Base-by-base conservation (phyloP, 2,329 filamentous ascomycete genomes). In the Penicillium paneum region DNA sequence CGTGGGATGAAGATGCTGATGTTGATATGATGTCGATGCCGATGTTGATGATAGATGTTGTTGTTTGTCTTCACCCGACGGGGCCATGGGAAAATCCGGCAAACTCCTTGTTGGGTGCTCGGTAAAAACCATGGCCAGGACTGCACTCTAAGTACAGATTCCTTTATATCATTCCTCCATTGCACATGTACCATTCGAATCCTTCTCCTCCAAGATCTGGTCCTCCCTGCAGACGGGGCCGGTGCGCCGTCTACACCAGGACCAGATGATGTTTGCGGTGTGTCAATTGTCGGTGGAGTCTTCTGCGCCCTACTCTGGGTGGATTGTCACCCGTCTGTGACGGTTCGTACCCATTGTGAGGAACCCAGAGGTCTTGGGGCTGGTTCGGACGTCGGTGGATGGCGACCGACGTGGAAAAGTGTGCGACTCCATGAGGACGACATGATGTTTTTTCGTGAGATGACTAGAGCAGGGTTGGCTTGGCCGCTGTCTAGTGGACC, bases 101-200 rank as follows among this genome's bases (percentile, higher is more conserved):
- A 29, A 42, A 10, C 19, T 24, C 26, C 21, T 38, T 51, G 34
- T 43, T 43, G 45, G 31, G 38, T 45, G 26, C 26, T 24, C 47
- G 39, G 56, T 60, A 61, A 64, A 65, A 64, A 59, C 60, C 63
- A 58, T 62, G 57, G 44, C 42, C 59, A 46, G 54, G 59, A 58
- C 41, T 28, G 32, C 29, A 28, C 5, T 15, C 17, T 32, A 41
- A 39, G 44, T 42, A 32, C 32, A 49, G 36, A 24, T 40, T 44
- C 32, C 52, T 36, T 49, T 35, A 7, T 24, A 32, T 39, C 1
- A 26, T 24, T 50, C 40, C 32, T 36, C 19, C 31, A 13, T 29
- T 43, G 13, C 26, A 21, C 21, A 45, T 38, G 3, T 44, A 6
- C 29, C 3, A 17, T 34, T 34, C 17, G 17, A 3, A 26, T 34